Percentiles rank a stretch among this genome's conserved stretches.
Conservation (phyloP, 257 asterid genomes). For the Scutellaria galericulata region DNA sequence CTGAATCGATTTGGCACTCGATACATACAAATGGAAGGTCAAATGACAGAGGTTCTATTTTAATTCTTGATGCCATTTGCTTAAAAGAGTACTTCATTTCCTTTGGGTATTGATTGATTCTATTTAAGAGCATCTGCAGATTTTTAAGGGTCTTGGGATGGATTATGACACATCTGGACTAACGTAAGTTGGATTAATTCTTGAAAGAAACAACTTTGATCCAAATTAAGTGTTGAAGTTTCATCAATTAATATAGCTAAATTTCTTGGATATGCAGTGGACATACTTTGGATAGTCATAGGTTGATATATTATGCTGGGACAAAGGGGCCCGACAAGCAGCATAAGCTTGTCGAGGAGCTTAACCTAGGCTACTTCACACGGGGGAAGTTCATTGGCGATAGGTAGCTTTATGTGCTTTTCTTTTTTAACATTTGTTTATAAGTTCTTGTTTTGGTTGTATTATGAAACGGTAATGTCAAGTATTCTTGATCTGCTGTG, state of each 20-base stretch:
- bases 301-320: slow-evolving; percentile 42
- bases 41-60: slow-evolving; percentile 71
- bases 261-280: slow-evolving; percentile 37
- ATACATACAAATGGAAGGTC: slow-evolving; percentile 56
- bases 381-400: slow-evolving; percentile 85
- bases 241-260: neutral
- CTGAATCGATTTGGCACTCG: slow-evolving; percentile 62
- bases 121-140: slow-evolving; percentile 18
- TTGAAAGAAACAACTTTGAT: neutral
- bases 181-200: slow-evolving; percentile 23
- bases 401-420: slow-evolving; percentile 42
- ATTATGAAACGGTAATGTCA: too few relatives aligned
- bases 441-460: neutral
- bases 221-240: neutral
- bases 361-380: slow-evolving; percentile 72
- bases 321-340: slow-evolving; percentile 61
- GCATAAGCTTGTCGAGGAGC: slow-evolving; percentile 76
- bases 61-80: slow-evolving; percentile 10
- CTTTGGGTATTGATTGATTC: neutral
- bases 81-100: neutral
- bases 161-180: slow-evolving; percentile 42
- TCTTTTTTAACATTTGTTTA: neutral
- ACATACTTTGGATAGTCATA: slow-evolving; percentile 41
- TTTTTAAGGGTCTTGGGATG: slow-evolving; percentile 39
- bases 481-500: too few relatives aligned